Evolutionary conservation across 1,139 yeast genomes (phyloP).

Genomic region (Kurtzmaniella quercitrusa): DNA sequence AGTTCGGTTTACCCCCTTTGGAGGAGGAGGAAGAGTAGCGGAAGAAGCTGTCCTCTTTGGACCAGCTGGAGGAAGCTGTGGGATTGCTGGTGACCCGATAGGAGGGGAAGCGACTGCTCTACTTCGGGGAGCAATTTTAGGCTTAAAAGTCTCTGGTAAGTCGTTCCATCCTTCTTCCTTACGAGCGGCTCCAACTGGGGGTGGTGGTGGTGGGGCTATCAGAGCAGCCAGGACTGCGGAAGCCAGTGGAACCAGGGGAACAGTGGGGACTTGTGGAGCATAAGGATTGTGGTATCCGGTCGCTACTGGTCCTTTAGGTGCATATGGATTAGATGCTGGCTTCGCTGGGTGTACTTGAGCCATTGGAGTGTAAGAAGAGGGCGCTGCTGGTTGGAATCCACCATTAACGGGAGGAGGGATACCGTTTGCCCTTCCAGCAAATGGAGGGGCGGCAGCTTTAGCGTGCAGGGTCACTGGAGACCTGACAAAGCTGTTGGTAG

Average conservation of each 20-base stretch:
- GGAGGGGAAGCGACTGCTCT: slow-evolving; percentile 46
- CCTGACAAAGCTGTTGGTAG: slow-evolving; percentile 11
- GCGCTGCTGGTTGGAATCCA: slow-evolving; percentile 4
- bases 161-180: slow-evolving; percentile 91
- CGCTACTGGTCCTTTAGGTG: slow-evolving; percentile 18
- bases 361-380: slow-evolving; percentile 11
- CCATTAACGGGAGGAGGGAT: slow-evolving; percentile 7
- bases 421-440: not conserved
- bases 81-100: slow-evolving; percentile 19
- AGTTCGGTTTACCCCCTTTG: slow-evolving; percentile 29
- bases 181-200: slow-evolving; percentile 41
- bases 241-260: not conserved
- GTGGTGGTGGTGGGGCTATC: slow-evolving; percentile 26
- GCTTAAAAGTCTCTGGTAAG: slow-evolving; percentile 67
- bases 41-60: slow-evolving; percentile 12
- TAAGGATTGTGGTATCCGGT: slow-evolving; percentile 13
- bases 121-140: slow-evolving; percentile 45
- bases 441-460: slow-evolving; percentile 2
- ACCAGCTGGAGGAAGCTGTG: slow-evolving; percentile 17
- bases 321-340: slow-evolving; percentile 22
- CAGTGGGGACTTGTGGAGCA: slow-evolving; percentile 13
- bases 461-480: slow-evolving; percentile 9
- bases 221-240: slow-evolving; percentile 6
- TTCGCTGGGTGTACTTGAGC: slow-evolving; percentile 13
- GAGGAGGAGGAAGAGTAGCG: slow-evolving; percentile 28